Base-by-base conservation (phyloP, 352 stramenopile species). In the Globisporangium irregulare region DNA sequence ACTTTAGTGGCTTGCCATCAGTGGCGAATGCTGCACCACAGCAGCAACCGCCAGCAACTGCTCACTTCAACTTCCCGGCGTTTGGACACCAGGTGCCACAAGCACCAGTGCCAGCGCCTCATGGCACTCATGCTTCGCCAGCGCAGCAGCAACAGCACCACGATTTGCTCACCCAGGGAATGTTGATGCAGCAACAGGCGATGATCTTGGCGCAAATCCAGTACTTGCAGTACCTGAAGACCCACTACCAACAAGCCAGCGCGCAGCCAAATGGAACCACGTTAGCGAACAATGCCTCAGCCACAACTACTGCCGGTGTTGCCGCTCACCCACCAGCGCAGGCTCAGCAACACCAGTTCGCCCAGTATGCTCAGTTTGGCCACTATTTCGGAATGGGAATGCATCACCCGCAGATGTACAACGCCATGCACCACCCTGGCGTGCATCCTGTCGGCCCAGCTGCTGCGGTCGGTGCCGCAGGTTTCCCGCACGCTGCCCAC, bases 131-230 rank as follows among this genome's bases (percentile, higher is more conserved):
- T 14, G 60, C 43, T 51, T 12, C 43, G 5, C 43, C n/a, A 51
- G 43, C n/a, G 3, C 46, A 62, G 18, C 32, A 62, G 55, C 48
- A 69, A 4, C 24, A 55, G 24, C 71, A 87, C 41, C 81, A 90
- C 20, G 75, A 89, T 14, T 58, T 89, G 24, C 87, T 81, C 71
- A 66, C 71, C 24, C 86, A 93, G 57, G 81, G 78, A 54, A 66
- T 92, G 51, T 71, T 94, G 32, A 85, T 92, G 74, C 86, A 95
- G 70, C 87, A 95, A 53, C 86, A 95, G 62, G 75, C 78, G 50
- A 80, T 91, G 74, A 66, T 95, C 20, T 54, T 94, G 48, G 74
- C 81, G 66, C 87, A 95, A 71, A 93, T 95, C 62, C 86, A 94
- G 68, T 91, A 93, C 62, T 62, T 95, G 32, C 81, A 94, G 71